Evolutionary conservation across 2,329 filamentous ascomycete species (phyloP).

Genomic region (Lasiodiplodia theobromae): DNA sequence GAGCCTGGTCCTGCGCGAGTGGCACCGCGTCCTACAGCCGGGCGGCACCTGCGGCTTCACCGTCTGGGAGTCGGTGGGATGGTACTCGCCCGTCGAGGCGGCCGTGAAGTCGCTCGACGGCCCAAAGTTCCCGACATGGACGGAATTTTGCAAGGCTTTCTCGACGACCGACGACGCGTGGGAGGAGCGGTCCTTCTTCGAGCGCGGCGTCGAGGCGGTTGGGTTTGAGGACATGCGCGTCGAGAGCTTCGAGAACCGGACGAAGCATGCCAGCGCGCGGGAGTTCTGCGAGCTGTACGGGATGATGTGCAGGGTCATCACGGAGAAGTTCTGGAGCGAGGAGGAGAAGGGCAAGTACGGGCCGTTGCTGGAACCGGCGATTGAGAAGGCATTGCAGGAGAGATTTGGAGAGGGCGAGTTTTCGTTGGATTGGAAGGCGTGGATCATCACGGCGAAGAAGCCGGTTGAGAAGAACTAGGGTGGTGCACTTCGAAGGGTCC

Average conservation of each 20-base stretch:
- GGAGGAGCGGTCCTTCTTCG: slow-evolving; percentile 15
- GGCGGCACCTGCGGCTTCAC: slow-evolving; percentile 65
- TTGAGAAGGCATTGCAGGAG: slow-evolving; percentile 19
- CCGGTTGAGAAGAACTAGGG: neutral
- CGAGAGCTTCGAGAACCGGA: neutral
- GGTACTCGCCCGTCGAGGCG: slow-evolving; percentile 7
- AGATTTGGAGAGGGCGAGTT: slow-evolving; percentile 19
- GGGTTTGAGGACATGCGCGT: slow-evolving; percentile 21
- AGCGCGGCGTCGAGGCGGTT: neutral
- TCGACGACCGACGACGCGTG: neutral
- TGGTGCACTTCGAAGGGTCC: neutral
- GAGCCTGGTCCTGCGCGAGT: slow-evolving; percentile 40
- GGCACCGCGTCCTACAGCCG: slow-evolving; percentile 60
- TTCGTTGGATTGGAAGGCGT: slow-evolving; percentile 13
- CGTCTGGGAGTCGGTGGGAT: slow-evolving; percentile 38
- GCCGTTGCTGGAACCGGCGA: slow-evolving; percentile 5
- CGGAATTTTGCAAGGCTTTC: slow-evolving; percentile 6
- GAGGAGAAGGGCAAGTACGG: slow-evolving; percentile 26
- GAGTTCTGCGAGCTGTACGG: slow-evolving; percentile 9
- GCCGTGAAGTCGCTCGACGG: neutral
- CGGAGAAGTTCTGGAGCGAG: slow-evolving; percentile 25
- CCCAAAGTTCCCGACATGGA: slow-evolving; percentile 6
- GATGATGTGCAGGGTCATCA: neutral
- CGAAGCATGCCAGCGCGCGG: slow-evolving; percentile 9
- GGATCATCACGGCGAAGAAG: slow-evolving; percentile 13